Evolutionary conservation across 2,329 filamentous ascomycete genomes (phyloP), one percentile per base, ranked within the genome.

Genomic region (Septoria linicola): DNA sequence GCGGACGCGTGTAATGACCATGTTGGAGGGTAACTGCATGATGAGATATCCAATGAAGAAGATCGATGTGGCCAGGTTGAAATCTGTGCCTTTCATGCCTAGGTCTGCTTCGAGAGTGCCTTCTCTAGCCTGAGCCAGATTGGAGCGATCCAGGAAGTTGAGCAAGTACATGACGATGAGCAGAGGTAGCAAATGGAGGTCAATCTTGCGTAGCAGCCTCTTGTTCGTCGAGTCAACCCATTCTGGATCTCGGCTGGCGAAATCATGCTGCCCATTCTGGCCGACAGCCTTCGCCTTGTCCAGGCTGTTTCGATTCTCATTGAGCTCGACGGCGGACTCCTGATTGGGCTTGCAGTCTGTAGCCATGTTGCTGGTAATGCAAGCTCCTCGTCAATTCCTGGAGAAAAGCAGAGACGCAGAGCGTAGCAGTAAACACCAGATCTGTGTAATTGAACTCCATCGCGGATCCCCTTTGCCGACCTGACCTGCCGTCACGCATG

Each of bases 101-200:
- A 83, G 67, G 49, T 83, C 80, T 17, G 69, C 50, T 51, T 83
- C 79, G 0, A 83, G 68, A 0, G 73, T 73, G 0, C 77, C 78
- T 25, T 81, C 72, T 3, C 80, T 72, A 0, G 79, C 79, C 60
- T 82, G 78, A 0, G 78, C 75, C 0, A 82, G 68, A 54, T 81
- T 81, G 23, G 65, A 65, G 61, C 63, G 36, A 60, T 83, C 80
- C 13, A 85, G 70, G 67, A 88, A 89, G 70, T 89, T 89, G 72
- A 86, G 76, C 66, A 89, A 86, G 64, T 88, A 89, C 71, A 89
- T 85, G 55, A 88, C 65, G 41, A 88, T 80, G 53, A 89, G 73
- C 71, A 83, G 82, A 0, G 84, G 84, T n/a, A 88, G 73, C 68
- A 89, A 51, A 41, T 84, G 79, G n/a, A 76, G 59, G 64, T 89